phyloP scores from a whole-genome alignment of 306 rosid genomes.

The cucumber (Cucumis sativus) region Cucumber_9930_V3 NC_026658.2:2963501-2964000 shows the following conservation, averaged over 20 bases:
- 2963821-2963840: slow-evolving; percentile 96
- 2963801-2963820: slow-evolving; percentile 92
- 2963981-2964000: slow-evolving; percentile 49
- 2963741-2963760: background rate
- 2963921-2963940: slow-evolving; percentile 14
- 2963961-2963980: slow-evolving; percentile 2
- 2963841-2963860: slow-evolving; percentile 94
- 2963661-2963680: slow-evolving; percentile 77
- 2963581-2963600: slow-evolving; percentile 73
- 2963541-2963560: slow-evolving; percentile 67
- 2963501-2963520: background rate
- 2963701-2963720: background rate
- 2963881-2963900: slow-evolving; percentile 69
- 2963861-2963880: slow-evolving; percentile 84
- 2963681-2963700: slow-evolving; percentile 32
- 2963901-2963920: slow-evolving; percentile 59
- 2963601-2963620: slow-evolving; percentile 86
- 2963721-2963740: background rate
- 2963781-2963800: slow-evolving; percentile 85
- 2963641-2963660: slow-evolving; percentile 83
- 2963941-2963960: slow-evolving; percentile 5
- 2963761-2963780: background rate
- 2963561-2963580: slow-evolving; percentile 71
- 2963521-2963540: slow-evolving; percentile 46
- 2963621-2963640: slow-evolving; percentile 68